These are phyloP conservation scores for Globisporangium abappressorium DNA, from an alignment of 352 stramenopile species.

Conservation along the genomic window DNA sequence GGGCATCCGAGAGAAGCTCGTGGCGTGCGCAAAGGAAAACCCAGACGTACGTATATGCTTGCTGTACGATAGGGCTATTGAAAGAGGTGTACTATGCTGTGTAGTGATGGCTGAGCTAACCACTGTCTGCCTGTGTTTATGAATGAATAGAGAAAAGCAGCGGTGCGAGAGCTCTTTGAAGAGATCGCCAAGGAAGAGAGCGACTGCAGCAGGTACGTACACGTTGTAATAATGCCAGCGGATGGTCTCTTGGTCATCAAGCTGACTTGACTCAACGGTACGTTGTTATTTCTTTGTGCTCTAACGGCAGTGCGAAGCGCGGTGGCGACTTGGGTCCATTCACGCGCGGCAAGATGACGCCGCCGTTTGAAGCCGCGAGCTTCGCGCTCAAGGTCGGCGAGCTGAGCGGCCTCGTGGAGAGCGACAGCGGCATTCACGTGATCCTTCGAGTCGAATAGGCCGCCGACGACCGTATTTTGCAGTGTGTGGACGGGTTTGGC, in stretches of 20 bases:
- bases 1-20: slow-evolving; percentile 80
- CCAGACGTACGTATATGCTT: slow-evolving; percentile 38
- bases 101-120: not conserved
- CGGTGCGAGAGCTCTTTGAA: slow-evolving; percentile 73
- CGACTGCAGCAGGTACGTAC: slow-evolving; percentile 89
- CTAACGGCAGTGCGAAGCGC: slow-evolving; percentile 72
- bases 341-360: slow-evolving; percentile 90
- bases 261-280: not conserved
- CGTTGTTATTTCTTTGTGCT: not conserved
- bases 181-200: slow-evolving; percentile 86
- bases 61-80: not conserved
- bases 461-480: slow-evolving; percentile 2
- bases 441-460: slow-evolving; percentile 90
- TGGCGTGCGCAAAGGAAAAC: slow-evolving; percentile 65
- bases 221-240: not conserved
- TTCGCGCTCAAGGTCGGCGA: slow-evolving; percentile 93
- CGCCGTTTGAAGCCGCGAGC: slow-evolving; percentile 88
- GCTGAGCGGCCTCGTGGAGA: slow-evolving; percentile 94
- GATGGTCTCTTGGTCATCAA: not conserved
- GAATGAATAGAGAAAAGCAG: slow-evolving; percentile 22
- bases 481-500: slow-evolving; percentile 2
- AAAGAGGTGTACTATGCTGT: slow-evolving; percentile 5
- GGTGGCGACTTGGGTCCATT: slow-evolving; percentile 90
- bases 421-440: slow-evolving; percentile 96
- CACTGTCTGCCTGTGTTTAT: not conserved